Percentiles rank a stretch among this genome's conserved stretches.
phyloP scores from a whole-genome alignment of 148 eudicot genomes.

The Diospyros kaki region DNA sequence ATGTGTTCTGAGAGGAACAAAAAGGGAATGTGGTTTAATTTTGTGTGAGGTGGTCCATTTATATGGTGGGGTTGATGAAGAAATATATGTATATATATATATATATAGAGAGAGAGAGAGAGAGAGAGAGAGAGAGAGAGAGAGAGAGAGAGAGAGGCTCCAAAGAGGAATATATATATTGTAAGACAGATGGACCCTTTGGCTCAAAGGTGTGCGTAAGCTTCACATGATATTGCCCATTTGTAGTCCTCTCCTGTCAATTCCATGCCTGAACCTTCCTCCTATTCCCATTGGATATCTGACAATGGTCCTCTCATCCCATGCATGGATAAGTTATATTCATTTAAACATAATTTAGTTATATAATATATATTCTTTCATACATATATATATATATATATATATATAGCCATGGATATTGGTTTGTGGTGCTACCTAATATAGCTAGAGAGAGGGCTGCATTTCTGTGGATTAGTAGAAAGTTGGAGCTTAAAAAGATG shows the following conservation, averaged over 20 bases:
- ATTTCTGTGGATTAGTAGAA: conserved; percentile 6
- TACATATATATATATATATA: not conserved
- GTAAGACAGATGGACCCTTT: conserved; percentile 4
- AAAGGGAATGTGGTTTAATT: not conserved
- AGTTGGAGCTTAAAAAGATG: conserved; percentile 16
- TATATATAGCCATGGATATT: not conserved
- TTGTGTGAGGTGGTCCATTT: conserved; percentile 28
- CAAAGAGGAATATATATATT: conserved; percentile 8
- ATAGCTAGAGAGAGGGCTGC: conserved; percentile 2
- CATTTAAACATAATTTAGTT: not conserved
- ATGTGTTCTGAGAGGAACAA: not conserved
- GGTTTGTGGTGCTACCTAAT: not conserved
- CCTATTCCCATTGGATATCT: conserved; percentile 15
- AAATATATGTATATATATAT: too few species aligned
- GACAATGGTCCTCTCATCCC: conserved; percentile 5
- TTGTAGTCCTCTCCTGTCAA: conserved; percentile 20
- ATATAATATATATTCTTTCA: too few species aligned
- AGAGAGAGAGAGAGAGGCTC: not conserved
- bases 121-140: not conserved
- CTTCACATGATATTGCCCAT: conserved; percentile 28
- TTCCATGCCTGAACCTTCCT: conserved; percentile 20
- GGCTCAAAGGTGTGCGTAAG: conserved; percentile 6
- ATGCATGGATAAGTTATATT: conserved; percentile 19
- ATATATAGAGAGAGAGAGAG: too few species aligned
- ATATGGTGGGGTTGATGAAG: conserved; percentile 17